These are phyloP conservation scores for Lactarius sp. DNA, from an alignment of 768 basidiomycete genomes.

Conservation along the genomic window DNA sequence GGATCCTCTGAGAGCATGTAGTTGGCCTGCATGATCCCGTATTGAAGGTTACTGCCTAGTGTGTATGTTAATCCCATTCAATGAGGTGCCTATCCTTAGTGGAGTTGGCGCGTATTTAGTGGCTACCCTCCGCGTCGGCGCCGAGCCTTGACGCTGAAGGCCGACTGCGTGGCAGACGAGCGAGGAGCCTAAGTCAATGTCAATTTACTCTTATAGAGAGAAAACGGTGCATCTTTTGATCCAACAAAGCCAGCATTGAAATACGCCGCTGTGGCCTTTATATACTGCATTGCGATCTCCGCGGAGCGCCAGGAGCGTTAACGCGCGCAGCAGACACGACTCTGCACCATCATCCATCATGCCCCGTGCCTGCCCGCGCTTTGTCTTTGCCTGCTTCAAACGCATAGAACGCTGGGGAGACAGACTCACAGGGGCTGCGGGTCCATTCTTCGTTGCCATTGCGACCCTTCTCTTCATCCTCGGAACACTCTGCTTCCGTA, in stretches of 20 bases:
- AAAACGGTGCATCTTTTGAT: not conserved
- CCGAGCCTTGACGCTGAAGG: not conserved
- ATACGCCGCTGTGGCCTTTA: not conserved
- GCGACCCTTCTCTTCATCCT: slow-evolving; percentile 65
- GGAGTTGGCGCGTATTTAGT: not conserved
- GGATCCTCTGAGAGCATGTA: slow-evolving; percentile 69
- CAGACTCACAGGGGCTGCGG: slow-evolving; percentile 81
- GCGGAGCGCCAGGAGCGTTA: slow-evolving; percentile 4
- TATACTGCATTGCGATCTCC: not conserved
- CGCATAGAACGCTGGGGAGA: slow-evolving; percentile 70
- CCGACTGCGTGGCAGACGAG: not conserved
- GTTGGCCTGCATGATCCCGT: slow-evolving; percentile 41
- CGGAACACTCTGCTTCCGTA: slow-evolving; percentile 79
- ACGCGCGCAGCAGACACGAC: not conserved
- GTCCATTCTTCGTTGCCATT: slow-evolving; percentile 84
- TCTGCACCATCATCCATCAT: slow-evolving; percentile 1
- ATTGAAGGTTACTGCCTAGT: not conserved
- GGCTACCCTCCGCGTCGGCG: no score
- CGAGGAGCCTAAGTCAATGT: not conserved
- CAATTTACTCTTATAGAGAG: not conserved
- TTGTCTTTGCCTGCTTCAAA: slow-evolving; percentile 58
- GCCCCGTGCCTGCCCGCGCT: slow-evolving; percentile 12
- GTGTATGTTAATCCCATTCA: not conserved
- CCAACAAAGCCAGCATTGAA: not conserved
- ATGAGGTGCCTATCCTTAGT: not conserved